Base-by-base conservation (phyloP, 257 asterid species). In the Forsythia viridissima region DNA sequence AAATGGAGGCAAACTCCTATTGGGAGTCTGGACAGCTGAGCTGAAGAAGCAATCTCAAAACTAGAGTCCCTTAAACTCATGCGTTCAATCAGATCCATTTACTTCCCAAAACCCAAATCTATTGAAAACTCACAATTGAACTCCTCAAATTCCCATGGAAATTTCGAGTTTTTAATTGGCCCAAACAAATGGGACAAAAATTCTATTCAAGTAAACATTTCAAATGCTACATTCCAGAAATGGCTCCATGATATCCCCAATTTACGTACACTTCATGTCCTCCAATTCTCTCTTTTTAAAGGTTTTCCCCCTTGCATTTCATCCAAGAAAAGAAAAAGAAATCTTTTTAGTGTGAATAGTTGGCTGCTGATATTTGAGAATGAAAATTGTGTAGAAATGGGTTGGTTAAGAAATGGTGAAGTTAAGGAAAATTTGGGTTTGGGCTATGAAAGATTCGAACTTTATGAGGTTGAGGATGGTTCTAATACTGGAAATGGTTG, bases 221-320 rank as follows among this genome's bases (percentile, higher is more conserved):
- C 94, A 8, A 96, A 93, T 61, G 24, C 89, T 83, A 95, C 99
- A 10, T 92, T 89, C 77, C 89, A 83, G 34, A 95, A 89, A 82
- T 95, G 98, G 99, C 84, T 95, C 1, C 87, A 77, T 72, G 92
- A 93, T 77, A 81, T 90, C 48, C 94, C 97, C 78, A 93, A 96
- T 80, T 88, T 96, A 24, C 98, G 99, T 93, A 36, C 30, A 11
- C 41, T 13, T 15, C 0, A 13, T 4, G 4, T 51, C 59, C 59
- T 51, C 18, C 34, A 48, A 7, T 80, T 81, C 68, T 38, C 24
- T 69, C 36, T 38, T 30, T 11, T 43, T 68, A 61, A 3, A 16
- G 4, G 9, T 21, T 71, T 39, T 41, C 38, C 20, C 0, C 13
- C 34, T 51, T 15, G 59, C n/a, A 51, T 15, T 51, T 51, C 59